Percentiles rank a stretch among this genome's conserved stretches.
Evolutionary conservation across 1,284 basidiomycete species (phyloP).

Genomic region (Apiotrichum montevideense): DNA sequence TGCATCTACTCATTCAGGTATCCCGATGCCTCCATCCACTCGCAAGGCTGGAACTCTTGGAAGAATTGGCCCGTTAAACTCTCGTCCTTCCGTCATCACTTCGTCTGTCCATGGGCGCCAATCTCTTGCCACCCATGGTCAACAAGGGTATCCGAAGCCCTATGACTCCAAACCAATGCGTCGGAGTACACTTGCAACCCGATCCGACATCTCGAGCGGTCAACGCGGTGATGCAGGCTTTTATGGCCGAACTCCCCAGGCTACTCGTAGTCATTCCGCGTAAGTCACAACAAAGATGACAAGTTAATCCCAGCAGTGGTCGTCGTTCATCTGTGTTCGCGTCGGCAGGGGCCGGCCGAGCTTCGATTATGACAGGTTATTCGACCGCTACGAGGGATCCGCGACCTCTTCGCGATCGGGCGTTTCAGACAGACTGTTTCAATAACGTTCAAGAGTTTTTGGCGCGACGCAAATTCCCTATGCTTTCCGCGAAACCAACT

Average conservation of each 20-base stretch:
- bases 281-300: background rate
- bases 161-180: background rate
- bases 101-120: background rate
- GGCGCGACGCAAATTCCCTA: conserved; percentile 56
- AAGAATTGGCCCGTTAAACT: background rate
- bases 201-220: conserved; percentile 1
- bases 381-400: conserved; percentile 58
- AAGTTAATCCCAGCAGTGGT: conserved; percentile 41
- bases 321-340: conserved; percentile 57
- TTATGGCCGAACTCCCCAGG: conserved; percentile 67
- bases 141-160: background rate
- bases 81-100: conserved; percentile 56
- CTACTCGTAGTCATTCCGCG: conserved; percentile 39
- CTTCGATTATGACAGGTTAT: conserved; percentile 44
- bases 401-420: conserved; percentile 64
- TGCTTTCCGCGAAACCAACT: conserved; percentile 60
- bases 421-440: conserved; percentile 65
- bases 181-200: background rate
- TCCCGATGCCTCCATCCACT: conserved; percentile 55
- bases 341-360: conserved; percentile 52
- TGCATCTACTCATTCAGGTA: conserved; percentile 40
- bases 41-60: background rate
- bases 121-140: background rate
- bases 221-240: conserved; percentile 53
- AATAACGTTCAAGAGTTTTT: conserved; percentile 68